Evolutionary conservation across 2,329 filamentous ascomycete genomes (phyloP), one percentile per base, ranked within the genome.

Genomic region (Talaromyces sp.): DNA sequence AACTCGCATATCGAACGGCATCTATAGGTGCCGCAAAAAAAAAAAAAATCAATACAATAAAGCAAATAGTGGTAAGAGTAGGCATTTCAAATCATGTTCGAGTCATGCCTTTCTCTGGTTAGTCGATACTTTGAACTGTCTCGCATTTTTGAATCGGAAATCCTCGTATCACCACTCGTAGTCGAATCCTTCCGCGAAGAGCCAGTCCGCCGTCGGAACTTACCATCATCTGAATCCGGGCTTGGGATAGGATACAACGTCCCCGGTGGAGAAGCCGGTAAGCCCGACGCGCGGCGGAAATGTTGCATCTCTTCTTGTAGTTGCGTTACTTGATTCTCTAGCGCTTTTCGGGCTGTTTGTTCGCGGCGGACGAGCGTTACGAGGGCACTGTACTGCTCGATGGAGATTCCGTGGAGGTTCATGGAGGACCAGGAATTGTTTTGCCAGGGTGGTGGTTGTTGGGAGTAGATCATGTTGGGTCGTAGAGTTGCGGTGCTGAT

Each of bases 331-430:
- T 83, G 79, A 39, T 72, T 72, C 68, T 83, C 81, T 1, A 83
- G 73, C 24, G 74, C 75, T 43, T 78, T 75, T 35, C 81, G 79
- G 1, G 81, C 81, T 5, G 74, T 76, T 67, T 82, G 80, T 67
- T 83, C 81, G 57, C 80, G 73, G 6, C 79, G 76, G 13, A 83
- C 74, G 1, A 83, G 73, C 13, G 76, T 80, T 33, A 82, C 76
- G 2, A 83, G 72, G 0, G 78, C 77, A 64, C 79, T 81, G 67
- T 82, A 82, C 62, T 82, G 79, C 49, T 83, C 80, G 16, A 80
- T 74, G 4, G 80, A 80, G 47, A 80, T 78, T 8, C 73, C 71
- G 35, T 70, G 68, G 58, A 73, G 71, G 50, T 79, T 75, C 10
- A 69, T 70, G 22, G 74, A 60, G 1, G 76, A 78, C 19, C 75